A percentile compares a stretch with the other conserved stretches of the same genome.
Conservation (phyloP, 352 stramenopile genomes). For the Thalassiosira pacifica region DNA sequence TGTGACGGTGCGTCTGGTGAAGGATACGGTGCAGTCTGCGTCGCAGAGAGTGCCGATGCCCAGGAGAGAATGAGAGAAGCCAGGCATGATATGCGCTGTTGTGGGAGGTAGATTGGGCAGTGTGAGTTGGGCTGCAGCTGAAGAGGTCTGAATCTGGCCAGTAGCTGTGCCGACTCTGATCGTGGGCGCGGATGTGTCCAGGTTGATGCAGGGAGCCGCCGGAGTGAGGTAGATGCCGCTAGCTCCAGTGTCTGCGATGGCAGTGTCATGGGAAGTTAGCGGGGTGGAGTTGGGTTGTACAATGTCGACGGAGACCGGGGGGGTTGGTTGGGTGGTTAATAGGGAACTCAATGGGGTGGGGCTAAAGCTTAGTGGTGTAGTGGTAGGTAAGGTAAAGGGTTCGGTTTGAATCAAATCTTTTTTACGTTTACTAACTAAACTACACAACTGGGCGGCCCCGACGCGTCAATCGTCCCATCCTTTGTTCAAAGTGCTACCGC, state of each 20-base stretch:
- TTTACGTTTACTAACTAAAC: neutral
- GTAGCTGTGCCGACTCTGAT: neutral
- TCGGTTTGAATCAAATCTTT: slow-evolving; percentile 4
- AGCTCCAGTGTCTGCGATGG: slow-evolving; percentile 7
- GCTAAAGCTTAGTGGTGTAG: neutral
- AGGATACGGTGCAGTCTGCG: neutral
- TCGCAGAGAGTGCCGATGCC: slow-evolving; percentile 6
- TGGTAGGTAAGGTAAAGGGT: neutral
- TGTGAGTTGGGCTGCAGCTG: neutral
- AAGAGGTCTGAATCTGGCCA: neutral
- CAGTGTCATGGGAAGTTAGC: neutral
- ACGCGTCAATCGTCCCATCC: neutral
- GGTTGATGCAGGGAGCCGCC: neutral
- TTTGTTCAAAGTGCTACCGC: slow-evolving; percentile 15
- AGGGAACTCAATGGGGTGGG: neutral
- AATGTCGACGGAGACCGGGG: no score
- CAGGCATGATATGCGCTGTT: neutral
- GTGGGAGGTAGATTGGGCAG: neutral
- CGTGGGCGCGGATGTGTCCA: neutral
- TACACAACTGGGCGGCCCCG: neutral
- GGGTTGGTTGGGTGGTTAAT: no score
- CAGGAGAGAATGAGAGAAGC: neutral
- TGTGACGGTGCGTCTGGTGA: neutral
- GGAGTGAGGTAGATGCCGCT: neutral
- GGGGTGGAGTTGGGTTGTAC: no score